phyloP scores from a whole-genome alignment of 2,329 filamentous ascomycete genomes.

The Colletotrichum sansevieriae region DNA sequence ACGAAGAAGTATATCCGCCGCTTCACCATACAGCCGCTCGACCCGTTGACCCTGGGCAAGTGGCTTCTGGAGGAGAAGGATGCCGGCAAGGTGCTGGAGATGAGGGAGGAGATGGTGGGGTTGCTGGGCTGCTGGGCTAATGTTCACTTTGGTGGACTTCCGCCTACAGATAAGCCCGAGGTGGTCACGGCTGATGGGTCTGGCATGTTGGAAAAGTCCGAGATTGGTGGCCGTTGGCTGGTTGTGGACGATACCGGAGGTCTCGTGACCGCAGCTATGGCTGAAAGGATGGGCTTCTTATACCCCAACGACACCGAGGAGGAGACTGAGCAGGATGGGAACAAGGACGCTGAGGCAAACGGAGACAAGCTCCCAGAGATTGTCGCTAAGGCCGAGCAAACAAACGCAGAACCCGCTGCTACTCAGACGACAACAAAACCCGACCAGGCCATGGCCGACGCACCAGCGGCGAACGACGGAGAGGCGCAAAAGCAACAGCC shows the following conservation, averaged over 20 bases:
- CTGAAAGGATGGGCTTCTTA: conserved; percentile 89
- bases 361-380: conserved; percentile 27
- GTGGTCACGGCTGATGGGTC: conserved; percentile 56
- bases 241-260: conserved; percentile 91
- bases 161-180: conserved; percentile 46
- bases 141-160: conserved; percentile 76
- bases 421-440: conserved; percentile 5
- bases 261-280: conserved; percentile 83
- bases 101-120: conserved; percentile 57
- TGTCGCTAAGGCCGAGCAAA: neutral
- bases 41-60: conserved; percentile 80
- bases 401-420: conserved; percentile 7
- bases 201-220: conserved; percentile 78
- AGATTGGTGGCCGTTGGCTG: conserved; percentile 72
- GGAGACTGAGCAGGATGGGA: conserved; percentile 47
- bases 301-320: conserved; percentile 58
- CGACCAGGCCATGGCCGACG: conserved; percentile 20
- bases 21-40: conserved; percentile 87
- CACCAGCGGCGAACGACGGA: conserved; percentile 3
- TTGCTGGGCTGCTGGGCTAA: conserved; percentile 92
- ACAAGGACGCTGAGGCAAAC: conserved; percentile 23
- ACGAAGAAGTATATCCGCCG: conserved; percentile 92
- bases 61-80: conserved; percentile 73
- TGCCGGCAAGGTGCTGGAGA: conserved; percentile 54
- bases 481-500: conserved; percentile 20